Conservation (phyloP, 2,329 filamentous ascomycete genomes). For the Aaosphaeria pasadenensis region DNA sequence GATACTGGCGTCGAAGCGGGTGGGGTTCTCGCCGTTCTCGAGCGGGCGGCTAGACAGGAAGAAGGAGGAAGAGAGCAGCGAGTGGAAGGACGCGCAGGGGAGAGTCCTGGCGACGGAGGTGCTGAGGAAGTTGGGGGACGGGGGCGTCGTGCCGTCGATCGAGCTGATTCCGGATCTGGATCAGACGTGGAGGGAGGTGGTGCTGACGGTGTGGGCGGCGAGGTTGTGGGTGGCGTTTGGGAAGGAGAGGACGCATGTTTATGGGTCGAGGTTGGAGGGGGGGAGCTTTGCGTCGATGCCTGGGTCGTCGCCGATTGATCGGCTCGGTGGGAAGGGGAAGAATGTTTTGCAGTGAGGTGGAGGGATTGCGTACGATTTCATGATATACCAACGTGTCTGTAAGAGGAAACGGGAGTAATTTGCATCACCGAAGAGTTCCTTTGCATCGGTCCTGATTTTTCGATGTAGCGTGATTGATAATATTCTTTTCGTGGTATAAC, state of each 20-base stretch:
- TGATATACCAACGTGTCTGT: too few species aligned
- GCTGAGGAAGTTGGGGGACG: conserved; percentile 11
- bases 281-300: too few species aligned
- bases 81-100: conserved; percentile 21
- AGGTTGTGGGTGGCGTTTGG: conserved; percentile 28
- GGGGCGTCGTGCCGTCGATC: conserved; percentile 16
- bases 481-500: too few species aligned
- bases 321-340: too few species aligned
- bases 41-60: conserved; percentile 8
- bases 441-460: too few species aligned
- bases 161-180: conserved; percentile 17
- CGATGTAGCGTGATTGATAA: too few species aligned
- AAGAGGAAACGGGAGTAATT: too few species aligned
- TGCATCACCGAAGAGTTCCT: too few species aligned
- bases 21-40: conserved; percentile 2
- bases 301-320: too few species aligned
- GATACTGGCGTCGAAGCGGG: conserved; percentile 20
- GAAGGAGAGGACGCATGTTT: conserved; percentile 7
- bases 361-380: too few species aligned
- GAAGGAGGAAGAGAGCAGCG: conserved; percentile 12
- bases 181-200: conserved; percentile 20
- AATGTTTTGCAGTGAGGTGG: too few species aligned
- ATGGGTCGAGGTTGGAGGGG: too few species aligned
- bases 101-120: conserved; percentile 18
- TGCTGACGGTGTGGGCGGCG: conserved; percentile 20